Conservation (phyloP, 208 protist genomes). For the Trypanosoma theileri region DNA sequence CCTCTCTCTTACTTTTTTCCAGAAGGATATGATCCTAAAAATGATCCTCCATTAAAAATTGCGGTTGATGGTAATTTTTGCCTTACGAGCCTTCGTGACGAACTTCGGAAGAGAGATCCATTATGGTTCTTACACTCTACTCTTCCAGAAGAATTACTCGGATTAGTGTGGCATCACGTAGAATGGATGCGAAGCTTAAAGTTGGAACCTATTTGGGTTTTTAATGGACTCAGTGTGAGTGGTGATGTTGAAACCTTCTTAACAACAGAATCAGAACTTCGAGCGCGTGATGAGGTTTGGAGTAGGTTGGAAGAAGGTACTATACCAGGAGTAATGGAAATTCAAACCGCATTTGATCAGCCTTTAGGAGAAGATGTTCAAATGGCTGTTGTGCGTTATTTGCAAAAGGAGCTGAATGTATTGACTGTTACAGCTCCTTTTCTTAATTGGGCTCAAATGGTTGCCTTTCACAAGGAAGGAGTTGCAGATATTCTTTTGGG, state of each 20-base stretch:
- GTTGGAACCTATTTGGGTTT: constrained; percentile 83
- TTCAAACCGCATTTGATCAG: constrained; percentile 71
- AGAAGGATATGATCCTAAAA: constrained; percentile 39
- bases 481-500: constrained; percentile 72
- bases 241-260: constrained; percentile 82
- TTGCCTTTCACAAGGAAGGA: constrained; percentile 72
- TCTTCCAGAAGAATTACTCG: constrained; percentile 64
- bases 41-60: constrained; percentile 48
- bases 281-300: constrained; percentile 66
- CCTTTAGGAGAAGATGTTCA: constrained; percentile 76
- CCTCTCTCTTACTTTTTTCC: constrained; percentile 50
- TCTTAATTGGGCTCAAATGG: constrained; percentile 89
- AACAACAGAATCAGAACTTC: constrained; percentile 53
- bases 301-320: constrained; percentile 50
- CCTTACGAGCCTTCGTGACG: constrained; percentile 58
- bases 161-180: constrained; percentile 67
- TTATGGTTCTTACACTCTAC: constrained; percentile 84
- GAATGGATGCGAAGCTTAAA: constrained; percentile 53
- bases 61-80: constrained; percentile 83
- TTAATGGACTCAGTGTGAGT: constrained; percentile 78
- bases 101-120: constrained; percentile 58
- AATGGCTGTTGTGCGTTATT: constrained; percentile 74
- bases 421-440: constrained; percentile 77
- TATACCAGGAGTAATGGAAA: constrained; percentile 44
- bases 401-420: constrained; percentile 65